Base-by-base conservation (phyloP, 306 rosid genomes). In the Dicorynia guianensis region DNA sequence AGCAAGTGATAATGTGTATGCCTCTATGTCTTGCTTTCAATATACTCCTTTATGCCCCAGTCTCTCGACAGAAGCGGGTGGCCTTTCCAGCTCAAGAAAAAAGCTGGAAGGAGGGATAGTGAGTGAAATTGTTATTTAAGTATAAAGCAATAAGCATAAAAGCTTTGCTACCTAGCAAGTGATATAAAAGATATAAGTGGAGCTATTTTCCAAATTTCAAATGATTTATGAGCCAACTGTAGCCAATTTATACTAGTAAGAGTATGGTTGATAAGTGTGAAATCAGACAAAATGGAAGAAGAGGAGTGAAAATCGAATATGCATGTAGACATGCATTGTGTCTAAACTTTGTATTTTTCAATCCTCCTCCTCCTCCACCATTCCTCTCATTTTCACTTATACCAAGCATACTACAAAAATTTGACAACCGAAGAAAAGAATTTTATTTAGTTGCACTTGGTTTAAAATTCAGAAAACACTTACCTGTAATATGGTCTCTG, bases 401-500 rank as follows among this genome's bases (percentile, higher is more conserved):
- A 63, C 53, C 72, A 72, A 36, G 33, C 48, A 58, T 17, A 71
- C 60, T 73, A 55, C 38, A 67, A 38, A 61, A 33, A 60, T 25
- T 40, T 76, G 38, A 53, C 44, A 30, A 42, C 30, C 40, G 38
- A 62, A 14, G 67, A 62, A 47, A 44, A 10, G 42, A 25, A 7
- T 5, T 48, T 36, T 19, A 43, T 67, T 7, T 47, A 42, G 46
- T 12, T 58, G 70, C 17, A 49, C 44, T 62, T 69, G 43, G 69
- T 40, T 84, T 14, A 6, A 63, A 72, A 17, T 69, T 65, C 42
- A 48, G 73, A 69, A 69, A 68, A 38, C 30, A 69, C 90, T 82
- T 80, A 88, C 98, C 85, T 89, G 96, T 65, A 96, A 49, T 85
- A 96, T 96, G 79, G 98, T 96, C 81, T 87, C 81, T 38, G 90